Evolutionary conservation across 352 stramenopile species (phyloP).

Genomic region (Thalassiosira sp.): DNA sequence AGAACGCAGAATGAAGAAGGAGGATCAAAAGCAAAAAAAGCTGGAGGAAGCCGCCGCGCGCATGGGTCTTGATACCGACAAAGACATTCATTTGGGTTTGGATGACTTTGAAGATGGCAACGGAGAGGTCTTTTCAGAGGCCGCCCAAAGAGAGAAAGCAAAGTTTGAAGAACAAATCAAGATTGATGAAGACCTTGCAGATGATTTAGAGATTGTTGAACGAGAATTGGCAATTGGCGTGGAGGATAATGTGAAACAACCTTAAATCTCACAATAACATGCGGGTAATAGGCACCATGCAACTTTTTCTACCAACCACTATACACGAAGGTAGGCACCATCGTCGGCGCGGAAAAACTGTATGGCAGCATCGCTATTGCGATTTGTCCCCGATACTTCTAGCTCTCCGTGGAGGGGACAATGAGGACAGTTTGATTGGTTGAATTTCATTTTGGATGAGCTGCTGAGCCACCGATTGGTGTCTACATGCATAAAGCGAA

Average conservation of each 20-base stretch:
- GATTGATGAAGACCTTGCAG: slow-evolving; percentile 67
- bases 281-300: no score
- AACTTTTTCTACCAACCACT: not conserved
- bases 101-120: slow-evolving; percentile 52
- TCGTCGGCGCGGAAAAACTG: slow-evolving; percentile 13
- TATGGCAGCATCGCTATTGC: slow-evolving; percentile 5
- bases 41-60: slow-evolving; percentile 70
- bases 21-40: slow-evolving; percentile 73
- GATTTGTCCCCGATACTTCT: slow-evolving; percentile 51
- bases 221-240: slow-evolving; percentile 48
- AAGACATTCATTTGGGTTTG: slow-evolving; percentile 50
- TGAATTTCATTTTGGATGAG: slow-evolving; percentile 59
- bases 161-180: slow-evolving; percentile 55
- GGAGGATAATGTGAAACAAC: not conserved
- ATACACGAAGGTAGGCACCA: slow-evolving; percentile 16
- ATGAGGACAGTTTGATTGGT: slow-evolving; percentile 65
- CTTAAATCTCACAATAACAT: no score
- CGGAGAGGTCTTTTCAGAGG: slow-evolving; percentile 21
- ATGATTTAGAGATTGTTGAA: slow-evolving; percentile 71
- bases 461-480: slow-evolving; percentile 60
- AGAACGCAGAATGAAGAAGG: slow-evolving; percentile 61
- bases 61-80: slow-evolving; percentile 75
- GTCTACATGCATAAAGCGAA: slow-evolving; percentile 71
- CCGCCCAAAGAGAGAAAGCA: slow-evolving; percentile 29
- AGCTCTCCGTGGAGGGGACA: slow-evolving; percentile 77